Base-by-base conservation (phyloP, 2,329 filamentous ascomycete species). In the Talaromyces marneffei region DNA sequence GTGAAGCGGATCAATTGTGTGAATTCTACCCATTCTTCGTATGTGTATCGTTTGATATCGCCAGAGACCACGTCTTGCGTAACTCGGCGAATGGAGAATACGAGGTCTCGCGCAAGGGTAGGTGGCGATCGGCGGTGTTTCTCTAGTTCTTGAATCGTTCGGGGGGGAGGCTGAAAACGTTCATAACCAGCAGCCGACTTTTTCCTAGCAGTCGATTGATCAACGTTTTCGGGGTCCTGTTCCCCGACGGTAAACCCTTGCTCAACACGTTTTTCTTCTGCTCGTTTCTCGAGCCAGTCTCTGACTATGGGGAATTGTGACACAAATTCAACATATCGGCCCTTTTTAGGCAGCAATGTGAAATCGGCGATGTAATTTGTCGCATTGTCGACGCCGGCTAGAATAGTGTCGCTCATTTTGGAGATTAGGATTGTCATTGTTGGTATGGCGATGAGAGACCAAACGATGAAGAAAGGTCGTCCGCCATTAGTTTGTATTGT, bases 381-480 rank as follows among this genome's bases (percentile, higher is more conserved):
- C 55, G 81, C 83, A n/a, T 79, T 78, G 66, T 88, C 87, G 73
- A 89, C 86, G 40, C 78, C 80, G 2, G 77, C 76, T 12, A 96
- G 87, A 20, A 96, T 83, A 0, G 92, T 97, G 68, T 95, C 89
- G 25, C 89, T 90, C 62, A 94, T 89, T 66, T 92, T 89, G 10
- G 86, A 88, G 65, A 95, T 89, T 12, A 97, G 82, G 18, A 96
- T 87, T 0, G 92, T 96, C 83, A 92, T 92, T 2, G 90, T 92
- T 0, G 92, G 92, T 2, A 96, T 81, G 0, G 92, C 91, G 27
- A 96, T 82, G 1, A 97, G 74, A 14, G 87, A 90, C 92, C 92
- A 97, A 60, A 96, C 87, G n/a, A 97, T 90, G 68, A 96, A 97
- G 72, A 96, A 96, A 0, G 90, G 85, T 59, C 90, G 87, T 1